Base-by-base conservation (phyloP, 2,329 filamentous ascomycete genomes). In the Cryoendolithus antarcticus region DNA sequence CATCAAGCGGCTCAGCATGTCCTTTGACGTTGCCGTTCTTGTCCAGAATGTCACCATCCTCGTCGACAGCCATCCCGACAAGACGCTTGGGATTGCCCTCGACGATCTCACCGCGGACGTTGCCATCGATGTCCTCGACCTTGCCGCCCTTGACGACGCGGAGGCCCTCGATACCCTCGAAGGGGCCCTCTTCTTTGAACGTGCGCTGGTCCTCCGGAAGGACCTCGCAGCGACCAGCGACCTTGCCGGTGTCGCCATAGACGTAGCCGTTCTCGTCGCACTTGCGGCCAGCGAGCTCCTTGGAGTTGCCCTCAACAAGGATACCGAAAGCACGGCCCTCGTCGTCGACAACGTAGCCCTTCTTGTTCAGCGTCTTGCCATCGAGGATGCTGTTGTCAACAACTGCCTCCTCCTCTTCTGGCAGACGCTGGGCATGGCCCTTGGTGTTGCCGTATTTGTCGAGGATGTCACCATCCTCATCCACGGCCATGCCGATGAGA, bases 1-100 rank as follows among this genome's bases (percentile, higher is more conserved):
- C 61, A 44, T 66, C 62, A 73, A 76, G 54, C 85, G 71, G 71
- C 52, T 76, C 71, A 38, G 72, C 74, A 37, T 73, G 71, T 6
- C 72, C 74, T 55, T 77, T 70, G 39, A 74, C 70, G 46, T 76
- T 77, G 46, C 74, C 74, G 48, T 69, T 86, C 58, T 77, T 78
- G 65, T 91, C 85, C 40, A 82, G 69, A 27, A 93, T 77, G 41
- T 91, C 84, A 30, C 85, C 85, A 46, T 93, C 84, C 45, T 85
- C 79, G 41, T 91, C 85, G 11, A 91, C 84, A 6, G 68, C 53
- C 34, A 83, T 80, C 10, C 85, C 85, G 30, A 79, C 74, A 1
- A 93, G 71, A 37, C 69, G 66, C 69, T 85, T 86, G 29, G 71
- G 58, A 39, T 93, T 81, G 2, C 84, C 85, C 34, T 77, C 74